Conservation (phyloP, 345 rosid genomes). For the Gossypium arboreum region DNA sequence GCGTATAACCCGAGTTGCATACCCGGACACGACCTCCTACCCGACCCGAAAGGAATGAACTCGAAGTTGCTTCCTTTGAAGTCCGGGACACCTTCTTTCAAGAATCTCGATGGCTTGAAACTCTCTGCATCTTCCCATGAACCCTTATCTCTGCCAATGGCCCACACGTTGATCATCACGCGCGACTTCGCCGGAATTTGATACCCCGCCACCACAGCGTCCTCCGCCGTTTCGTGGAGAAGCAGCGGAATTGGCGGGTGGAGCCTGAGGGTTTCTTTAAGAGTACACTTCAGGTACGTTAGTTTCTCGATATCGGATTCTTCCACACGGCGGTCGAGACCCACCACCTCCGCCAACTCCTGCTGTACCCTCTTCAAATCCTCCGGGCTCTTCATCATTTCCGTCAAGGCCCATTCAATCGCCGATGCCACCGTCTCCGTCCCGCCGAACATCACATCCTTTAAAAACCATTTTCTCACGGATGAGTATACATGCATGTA, state of each 20-base stretch:
- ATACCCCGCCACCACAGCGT: constrained; percentile 57
- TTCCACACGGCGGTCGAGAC: constrained; percentile 67
- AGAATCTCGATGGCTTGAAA: constrained; percentile 72
- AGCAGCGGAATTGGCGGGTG: constrained; percentile 97
- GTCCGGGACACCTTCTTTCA: constrained; percentile 58
- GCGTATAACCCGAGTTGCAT: constrained; percentile 89
- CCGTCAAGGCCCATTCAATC: constrained; percentile 86
- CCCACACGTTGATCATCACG: constrained; percentile 76
- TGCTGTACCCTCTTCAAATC: constrained; percentile 62
- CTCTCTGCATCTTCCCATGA: constrained; percentile 77
- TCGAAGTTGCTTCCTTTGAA: constrained; percentile 75
- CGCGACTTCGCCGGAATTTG: constrained; percentile 64
- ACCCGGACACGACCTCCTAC: constrained; percentile 89
- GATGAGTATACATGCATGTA: not conserved
- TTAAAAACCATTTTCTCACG: not conserved
- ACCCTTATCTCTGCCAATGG: constrained; percentile 65
- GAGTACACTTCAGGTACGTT: constrained; percentile 49
- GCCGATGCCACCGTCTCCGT: constrained; percentile 95
- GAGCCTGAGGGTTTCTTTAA: constrained; percentile 77
- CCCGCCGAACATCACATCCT: constrained; percentile 99
- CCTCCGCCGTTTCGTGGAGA: constrained; percentile 81
- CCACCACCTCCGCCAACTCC: constrained; percentile 73
- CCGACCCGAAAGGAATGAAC: constrained; percentile 92
- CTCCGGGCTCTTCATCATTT: constrained; percentile 64
- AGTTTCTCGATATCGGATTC: constrained; percentile 71